Base-by-base conservation (phyloP, 495 filamentous ascomycete genomes). In the Cercophora sp. region DNA sequence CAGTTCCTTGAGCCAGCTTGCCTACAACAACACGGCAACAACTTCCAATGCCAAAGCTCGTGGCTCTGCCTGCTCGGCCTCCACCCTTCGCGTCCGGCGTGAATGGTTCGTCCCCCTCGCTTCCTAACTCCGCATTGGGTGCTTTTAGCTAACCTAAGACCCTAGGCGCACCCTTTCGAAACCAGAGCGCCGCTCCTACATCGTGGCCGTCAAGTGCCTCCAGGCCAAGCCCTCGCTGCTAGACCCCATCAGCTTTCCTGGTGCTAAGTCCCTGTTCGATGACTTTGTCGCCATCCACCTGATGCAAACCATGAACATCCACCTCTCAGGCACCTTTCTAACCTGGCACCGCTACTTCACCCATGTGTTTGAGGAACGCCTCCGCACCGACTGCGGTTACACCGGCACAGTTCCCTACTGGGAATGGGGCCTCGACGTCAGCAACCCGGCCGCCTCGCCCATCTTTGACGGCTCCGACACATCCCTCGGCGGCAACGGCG, bases 281-380 rank as follows among this genome's bases (percentile, higher is more conserved):
- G 85, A 89, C 63, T 87, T 89, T 55, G 75, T 83, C 22, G 82
- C 73, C 8, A 76, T 78, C 3, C 87, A 90, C 62, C 81, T 86
- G 55, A 76, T 79, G 52, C 72, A 85, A 52, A 84, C 81, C 0
- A 54, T 72, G 6, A 59, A 60, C 11, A 86, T 88, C 49, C 86
- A 89, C 56, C 74, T 72, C 43, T 82, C 80, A 4, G 84, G 83
- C 3, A 80, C 79, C 44, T 85, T 90, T 60, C 69, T 88, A 22
- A 68, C 79, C 9, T 89, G 84, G 83, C 86, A 89, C 58, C 75
- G 86, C 5, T 81, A 85, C 56, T 88, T 80, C 62, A 73, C 80
- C 43, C 79, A 70, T 57, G 62, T 70, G 8, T 87, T 81, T 56
- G 87, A 89, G 62, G 68, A 81, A 52, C 78, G 79, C 1, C 73